Evolutionary conservation across 139 green algal genomes (phyloP).

Genomic region (Ettlia oleoabundans): DNA sequence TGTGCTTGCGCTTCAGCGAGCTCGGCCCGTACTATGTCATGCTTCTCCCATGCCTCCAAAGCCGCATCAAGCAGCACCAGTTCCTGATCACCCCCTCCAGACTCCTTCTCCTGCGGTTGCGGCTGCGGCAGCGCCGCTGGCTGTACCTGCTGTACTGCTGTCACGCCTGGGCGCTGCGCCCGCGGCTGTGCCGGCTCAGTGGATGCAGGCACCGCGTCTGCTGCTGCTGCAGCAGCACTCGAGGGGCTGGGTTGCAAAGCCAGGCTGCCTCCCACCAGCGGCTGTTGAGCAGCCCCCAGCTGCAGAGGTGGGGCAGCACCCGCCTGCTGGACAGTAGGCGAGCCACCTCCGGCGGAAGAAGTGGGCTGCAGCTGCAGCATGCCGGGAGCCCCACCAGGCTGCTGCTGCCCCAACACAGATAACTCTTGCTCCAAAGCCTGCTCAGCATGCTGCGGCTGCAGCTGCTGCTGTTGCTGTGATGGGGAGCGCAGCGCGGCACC

Average conservation of each 20-base stretch:
- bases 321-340: not conserved
- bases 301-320: not conserved
- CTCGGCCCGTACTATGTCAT: not conserved
- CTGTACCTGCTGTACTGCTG: not conserved
- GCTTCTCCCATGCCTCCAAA: not conserved
- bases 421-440: not conserved
- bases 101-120: not conserved
- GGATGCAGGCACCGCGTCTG: not conserved
- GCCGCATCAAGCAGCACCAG: not conserved
- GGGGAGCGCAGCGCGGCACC: too few relatives aligned
- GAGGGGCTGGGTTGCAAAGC: not conserved
- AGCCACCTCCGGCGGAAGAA: not conserved
- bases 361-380: not conserved
- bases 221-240: not conserved
- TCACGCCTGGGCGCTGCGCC: not conserved
- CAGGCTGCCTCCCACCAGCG: not conserved
- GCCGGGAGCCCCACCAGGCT: not conserved
- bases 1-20: not conserved
- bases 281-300: not conserved
- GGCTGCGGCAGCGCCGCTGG: not conserved
- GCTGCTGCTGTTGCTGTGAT: not conserved
- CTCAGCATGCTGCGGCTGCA: too few relatives aligned
- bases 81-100: not conserved
- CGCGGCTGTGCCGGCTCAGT: too few relatives aligned
- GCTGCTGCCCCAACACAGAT: too few relatives aligned